phyloP scores from a whole-genome alignment of 139 green algal genomes.

The Spirogloea muscicola region DNA sequence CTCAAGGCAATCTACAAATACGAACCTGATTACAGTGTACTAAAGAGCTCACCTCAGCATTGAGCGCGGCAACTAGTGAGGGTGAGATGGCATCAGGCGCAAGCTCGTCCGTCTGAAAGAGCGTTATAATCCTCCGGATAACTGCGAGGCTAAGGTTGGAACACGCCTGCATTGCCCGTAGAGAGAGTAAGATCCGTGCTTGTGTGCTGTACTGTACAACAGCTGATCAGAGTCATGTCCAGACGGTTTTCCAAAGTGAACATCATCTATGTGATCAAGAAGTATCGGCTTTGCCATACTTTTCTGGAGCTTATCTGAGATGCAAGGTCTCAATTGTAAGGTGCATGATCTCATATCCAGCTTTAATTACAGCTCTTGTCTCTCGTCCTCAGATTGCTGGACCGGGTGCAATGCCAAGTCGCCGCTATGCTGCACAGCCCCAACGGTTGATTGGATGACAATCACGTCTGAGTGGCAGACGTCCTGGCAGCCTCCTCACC shows the following conservation, averaged over 20 bases:
- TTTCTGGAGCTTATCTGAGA: background rate
- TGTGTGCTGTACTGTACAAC: no score
- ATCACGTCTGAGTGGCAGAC: background rate
- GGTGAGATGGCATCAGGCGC: slow-evolving; percentile 26
- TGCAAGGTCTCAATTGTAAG: background rate
- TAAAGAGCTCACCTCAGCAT: slow-evolving; percentile 37
- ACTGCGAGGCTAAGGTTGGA: slow-evolving; percentile 1
- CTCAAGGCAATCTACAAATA: no score
- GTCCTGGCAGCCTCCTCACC: background rate
- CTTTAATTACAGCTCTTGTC: background rate
- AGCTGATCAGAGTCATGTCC: no score
- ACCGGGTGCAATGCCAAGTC: background rate
- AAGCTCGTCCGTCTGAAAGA: slow-evolving; percentile 22
- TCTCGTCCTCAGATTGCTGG: background rate
- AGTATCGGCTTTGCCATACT: background rate
- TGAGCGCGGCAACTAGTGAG: slow-evolving; percentile 16
- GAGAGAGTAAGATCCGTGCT: background rate
- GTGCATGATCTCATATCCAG: background rate
- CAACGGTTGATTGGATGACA: background rate
- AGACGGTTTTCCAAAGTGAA: background rate
- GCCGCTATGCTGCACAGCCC: background rate
- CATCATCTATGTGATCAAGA: background rate
- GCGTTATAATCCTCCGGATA: slow-evolving; percentile 8
- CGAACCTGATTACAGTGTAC: no score
- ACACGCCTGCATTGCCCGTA: slow-evolving; percentile 3